Percentiles rank a stretch among this genome's conserved stretches.
phyloP scores from a whole-genome alignment of 2,329 filamentous ascomycete genomes.

The Stachybotrys echinatus region DNA sequence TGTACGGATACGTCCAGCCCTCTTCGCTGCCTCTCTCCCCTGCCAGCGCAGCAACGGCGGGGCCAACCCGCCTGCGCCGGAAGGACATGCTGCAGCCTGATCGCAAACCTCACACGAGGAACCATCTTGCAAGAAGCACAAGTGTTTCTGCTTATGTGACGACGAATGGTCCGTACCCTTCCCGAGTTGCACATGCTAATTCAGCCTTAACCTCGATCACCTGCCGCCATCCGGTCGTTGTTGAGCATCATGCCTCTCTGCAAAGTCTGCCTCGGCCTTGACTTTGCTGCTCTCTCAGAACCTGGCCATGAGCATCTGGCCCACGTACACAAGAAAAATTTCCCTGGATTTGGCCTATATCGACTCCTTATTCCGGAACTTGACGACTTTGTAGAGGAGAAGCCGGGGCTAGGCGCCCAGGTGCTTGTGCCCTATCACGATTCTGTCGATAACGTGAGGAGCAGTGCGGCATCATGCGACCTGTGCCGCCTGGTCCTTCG shows the following conservation, averaged over 20 bases:
- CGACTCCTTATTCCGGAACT: no score
- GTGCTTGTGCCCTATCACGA: neutral
- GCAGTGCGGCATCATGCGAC: neutral
- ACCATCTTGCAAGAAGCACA: no score
- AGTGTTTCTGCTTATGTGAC: no score
- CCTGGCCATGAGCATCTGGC: neutral
- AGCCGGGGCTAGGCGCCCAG: neutral
- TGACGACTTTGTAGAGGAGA: rapidly evolving
- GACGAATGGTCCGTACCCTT: no score
- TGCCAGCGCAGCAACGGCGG: no score
- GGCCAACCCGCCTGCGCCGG: no score
- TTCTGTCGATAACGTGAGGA: neutral
- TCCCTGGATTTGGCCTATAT: neutral
- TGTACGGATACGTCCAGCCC: no score
- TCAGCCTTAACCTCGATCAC: neutral
- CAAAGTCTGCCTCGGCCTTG: neutral
- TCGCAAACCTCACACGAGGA: no score
- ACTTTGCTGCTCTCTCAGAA: neutral
- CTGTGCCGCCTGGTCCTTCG: neutral
- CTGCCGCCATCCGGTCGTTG: neutral
- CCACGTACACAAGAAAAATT: neutral
- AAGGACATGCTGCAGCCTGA: no score
- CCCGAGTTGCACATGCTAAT: no score
- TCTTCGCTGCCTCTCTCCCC: no score
- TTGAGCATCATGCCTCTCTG: neutral